Conservation (phyloP, 164 flowering plant species). For the Berberis thunbergii region DNA sequence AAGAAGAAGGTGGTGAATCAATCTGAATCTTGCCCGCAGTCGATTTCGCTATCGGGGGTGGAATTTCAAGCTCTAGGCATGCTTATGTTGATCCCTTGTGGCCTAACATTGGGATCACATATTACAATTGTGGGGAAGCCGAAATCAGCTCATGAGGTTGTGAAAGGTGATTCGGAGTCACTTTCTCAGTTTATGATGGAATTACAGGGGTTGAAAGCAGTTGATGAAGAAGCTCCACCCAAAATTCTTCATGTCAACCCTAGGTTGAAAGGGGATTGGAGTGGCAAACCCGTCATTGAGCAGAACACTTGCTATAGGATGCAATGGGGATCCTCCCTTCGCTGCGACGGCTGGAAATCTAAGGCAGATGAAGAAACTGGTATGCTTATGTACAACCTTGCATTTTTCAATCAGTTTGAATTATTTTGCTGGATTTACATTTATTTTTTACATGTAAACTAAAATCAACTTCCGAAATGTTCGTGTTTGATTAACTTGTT, state of each 20-base stretch:
- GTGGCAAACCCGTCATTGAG: conserved; percentile 54
- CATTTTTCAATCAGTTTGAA: neutral
- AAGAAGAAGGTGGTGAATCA: conserved; percentile 11
- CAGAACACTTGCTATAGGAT: conserved; percentile 55
- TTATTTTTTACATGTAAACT: no score
- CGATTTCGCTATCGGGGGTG: conserved; percentile 32
- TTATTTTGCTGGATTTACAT: no score
- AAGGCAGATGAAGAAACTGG: conserved; percentile 57
- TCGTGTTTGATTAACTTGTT: no score
- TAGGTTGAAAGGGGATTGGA: conserved; percentile 69
- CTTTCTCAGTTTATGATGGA: conserved; percentile 40
- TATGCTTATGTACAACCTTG: conserved; percentile 11
- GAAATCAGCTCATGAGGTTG: conserved; percentile 30
- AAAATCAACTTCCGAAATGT: no score
- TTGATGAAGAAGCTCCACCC: conserved; percentile 66
- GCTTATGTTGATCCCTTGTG: conserved; percentile 25
- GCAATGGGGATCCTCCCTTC: conserved; percentile 52
- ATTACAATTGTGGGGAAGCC: conserved; percentile 55
- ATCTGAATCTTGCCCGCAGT: conserved; percentile 33
- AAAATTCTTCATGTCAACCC: conserved; percentile 61
- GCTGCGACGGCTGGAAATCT: conserved; percentile 57
- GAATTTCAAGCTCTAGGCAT: conserved; percentile 22
- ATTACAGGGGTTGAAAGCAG: conserved; percentile 40
- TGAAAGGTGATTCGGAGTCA: conserved; percentile 27
- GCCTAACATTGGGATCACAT: conserved; percentile 38